phyloP scores from a whole-genome alignment of 73 alveolate genomes.

The Effrenium voratum region DNA sequence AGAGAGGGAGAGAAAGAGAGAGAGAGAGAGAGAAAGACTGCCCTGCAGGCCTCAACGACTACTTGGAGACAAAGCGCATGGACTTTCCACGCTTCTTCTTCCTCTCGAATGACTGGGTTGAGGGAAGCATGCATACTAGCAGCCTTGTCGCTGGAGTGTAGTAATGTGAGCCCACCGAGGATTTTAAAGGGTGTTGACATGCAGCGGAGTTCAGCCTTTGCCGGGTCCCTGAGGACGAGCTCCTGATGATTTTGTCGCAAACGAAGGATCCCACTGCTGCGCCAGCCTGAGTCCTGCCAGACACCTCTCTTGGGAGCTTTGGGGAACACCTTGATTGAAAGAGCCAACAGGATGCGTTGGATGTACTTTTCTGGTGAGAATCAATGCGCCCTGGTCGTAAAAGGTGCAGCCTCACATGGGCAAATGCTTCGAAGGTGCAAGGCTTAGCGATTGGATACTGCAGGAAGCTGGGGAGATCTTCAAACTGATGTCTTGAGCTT shows the following conservation, averaged over 20 bases:
- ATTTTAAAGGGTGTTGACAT: background rate
- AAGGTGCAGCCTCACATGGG: conserved; percentile 93
- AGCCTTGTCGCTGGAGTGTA: background rate
- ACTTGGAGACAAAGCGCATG: conserved; percentile 98
- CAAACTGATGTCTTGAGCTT: conserved; percentile 97
- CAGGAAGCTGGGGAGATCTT: no score
- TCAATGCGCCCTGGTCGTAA: no score
- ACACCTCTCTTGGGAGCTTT: no score
- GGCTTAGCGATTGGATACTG: background rate
- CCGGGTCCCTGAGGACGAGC: conserved; percentile 95
- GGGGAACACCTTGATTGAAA: background rate
- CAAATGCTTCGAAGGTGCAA: conserved; percentile 73
- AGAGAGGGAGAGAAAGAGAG: no score
- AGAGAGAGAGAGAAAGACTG: no score
- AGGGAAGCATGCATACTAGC: background rate
- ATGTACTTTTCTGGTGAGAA: no score
- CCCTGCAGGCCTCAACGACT: conserved; percentile 97
- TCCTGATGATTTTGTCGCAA: conserved; percentile 98
- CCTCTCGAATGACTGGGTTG: conserved; percentile 98
- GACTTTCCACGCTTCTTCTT: conserved; percentile 99
- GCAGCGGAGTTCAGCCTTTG: background rate
- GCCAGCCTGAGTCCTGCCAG: background rate
- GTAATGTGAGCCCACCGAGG: background rate
- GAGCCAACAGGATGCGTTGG: background rate
- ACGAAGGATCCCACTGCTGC: conserved; percentile 95